These are phyloP conservation scores for Paecilomyces sp. DNA, from an alignment of 2,329 filamentous ascomycete genomes.

Conservation along the genomic window DNA sequence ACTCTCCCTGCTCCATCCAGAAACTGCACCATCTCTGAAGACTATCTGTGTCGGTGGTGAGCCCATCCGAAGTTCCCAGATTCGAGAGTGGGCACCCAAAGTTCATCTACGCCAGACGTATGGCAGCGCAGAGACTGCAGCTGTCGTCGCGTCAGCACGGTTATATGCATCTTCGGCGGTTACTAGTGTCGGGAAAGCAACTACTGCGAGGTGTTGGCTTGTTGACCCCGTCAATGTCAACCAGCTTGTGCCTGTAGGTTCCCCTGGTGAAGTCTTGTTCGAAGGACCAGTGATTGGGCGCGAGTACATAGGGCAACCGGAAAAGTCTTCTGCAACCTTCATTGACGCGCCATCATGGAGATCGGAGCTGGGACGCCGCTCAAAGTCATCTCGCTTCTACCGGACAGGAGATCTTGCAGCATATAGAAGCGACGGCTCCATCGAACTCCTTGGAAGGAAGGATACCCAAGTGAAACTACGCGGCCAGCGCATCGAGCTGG, in stretches of 20 bases:
- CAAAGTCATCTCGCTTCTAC: slow-evolving; percentile 9
- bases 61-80: slow-evolving; percentile 12
- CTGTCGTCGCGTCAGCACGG: slow-evolving; percentile 18
- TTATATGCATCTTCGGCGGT: slow-evolving; percentile 14
- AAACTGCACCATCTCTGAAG: slow-evolving; percentile 30
- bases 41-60: slow-evolving; percentile 20
- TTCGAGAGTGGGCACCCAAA: slow-evolving; percentile 26
- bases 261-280: slow-evolving; percentile 32
- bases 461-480: slow-evolving; percentile 22
- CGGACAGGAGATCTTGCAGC: slow-evolving; percentile 21
- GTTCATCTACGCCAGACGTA: slow-evolving; percentile 31
- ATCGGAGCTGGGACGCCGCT: not conserved
- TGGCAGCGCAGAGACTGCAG: slow-evolving; percentile 31
- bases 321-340: slow-evolving; percentile 13
- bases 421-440: slow-evolving; percentile 14
- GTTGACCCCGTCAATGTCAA: slow-evolving; percentile 17
- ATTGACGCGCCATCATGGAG: slow-evolving; percentile 15
- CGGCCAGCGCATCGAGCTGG: slow-evolving; percentile 20
- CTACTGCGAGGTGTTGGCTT: slow-evolving; percentile 29
- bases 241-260: not conserved
- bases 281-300: slow-evolving; percentile 23
- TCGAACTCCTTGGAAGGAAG: slow-evolving; percentile 15
- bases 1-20: slow-evolving; percentile 32
- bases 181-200: slow-evolving; percentile 24
- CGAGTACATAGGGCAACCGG: slow-evolving; percentile 17